Evolutionary conservation across 108 stramenopile genomes (phyloP).

Genomic region (Fragilaria crotonensis): DNA sequence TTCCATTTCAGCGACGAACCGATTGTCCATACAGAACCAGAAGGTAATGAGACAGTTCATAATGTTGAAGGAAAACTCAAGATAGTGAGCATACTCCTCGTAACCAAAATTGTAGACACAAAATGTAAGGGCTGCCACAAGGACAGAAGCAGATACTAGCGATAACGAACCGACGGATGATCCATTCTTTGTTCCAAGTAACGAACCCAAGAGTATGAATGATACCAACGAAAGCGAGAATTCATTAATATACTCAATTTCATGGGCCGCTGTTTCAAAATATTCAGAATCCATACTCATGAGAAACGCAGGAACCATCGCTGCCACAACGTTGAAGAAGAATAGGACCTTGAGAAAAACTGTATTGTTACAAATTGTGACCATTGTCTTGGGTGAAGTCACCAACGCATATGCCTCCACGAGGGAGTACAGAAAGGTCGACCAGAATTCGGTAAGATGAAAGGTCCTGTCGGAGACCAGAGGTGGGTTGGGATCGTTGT

Average conservation of each 20-base stretch:
- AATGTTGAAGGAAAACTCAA: slow-evolving; percentile 30
- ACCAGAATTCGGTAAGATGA: slow-evolving; percentile 35
- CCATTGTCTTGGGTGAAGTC: slow-evolving; percentile 22
- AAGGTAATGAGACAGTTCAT: slow-evolving; percentile 23
- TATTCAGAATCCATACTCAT: slow-evolving; percentile 17
- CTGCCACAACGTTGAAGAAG: slow-evolving; percentile 34
- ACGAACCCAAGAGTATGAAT: slow-evolving; percentile 13
- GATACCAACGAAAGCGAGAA: slow-evolving; percentile 27
- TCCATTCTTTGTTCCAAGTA: slow-evolving; percentile 4
- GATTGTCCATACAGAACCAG: slow-evolving; percentile 40
- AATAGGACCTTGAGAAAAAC: slow-evolving; percentile 18
- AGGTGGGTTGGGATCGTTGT: slow-evolving; percentile 1
- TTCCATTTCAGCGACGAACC: slow-evolving; percentile 21
- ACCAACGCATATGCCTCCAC: slow-evolving; percentile 15
- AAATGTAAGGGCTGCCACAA: background rate
- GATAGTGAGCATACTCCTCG: slow-evolving; percentile 23
- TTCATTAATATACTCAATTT: slow-evolving; percentile 42
- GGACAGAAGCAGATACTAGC: background rate
- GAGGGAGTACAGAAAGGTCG: slow-evolving; percentile 19
- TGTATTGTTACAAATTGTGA: slow-evolving; percentile 20
- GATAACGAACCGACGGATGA: background rate
- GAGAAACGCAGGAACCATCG: slow-evolving; percentile 23
- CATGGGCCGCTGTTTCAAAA: slow-evolving; percentile 26
- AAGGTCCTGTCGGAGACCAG: slow-evolving; percentile 13
- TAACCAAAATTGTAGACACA: slow-evolving; percentile 1